These are phyloP conservation scores for Aspergillus avenaceus DNA, from an alignment of 495 filamentous ascomycete species.

Conservation along the genomic window DNA sequence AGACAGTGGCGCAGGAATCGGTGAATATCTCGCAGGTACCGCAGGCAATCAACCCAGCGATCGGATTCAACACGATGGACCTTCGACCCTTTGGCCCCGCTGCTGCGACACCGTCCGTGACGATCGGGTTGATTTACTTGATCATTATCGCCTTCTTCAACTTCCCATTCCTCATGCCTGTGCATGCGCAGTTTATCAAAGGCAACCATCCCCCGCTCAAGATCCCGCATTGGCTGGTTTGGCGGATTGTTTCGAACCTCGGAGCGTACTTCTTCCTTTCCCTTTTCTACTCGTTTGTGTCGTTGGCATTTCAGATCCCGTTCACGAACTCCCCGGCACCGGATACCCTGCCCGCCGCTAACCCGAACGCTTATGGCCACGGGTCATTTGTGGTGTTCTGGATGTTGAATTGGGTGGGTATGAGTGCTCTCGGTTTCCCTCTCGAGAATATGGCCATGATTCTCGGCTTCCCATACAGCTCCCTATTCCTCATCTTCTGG, in stretches of 20 bases:
- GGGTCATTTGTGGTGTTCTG: conserved; percentile 67
- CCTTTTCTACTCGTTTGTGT: conserved; percentile 61
- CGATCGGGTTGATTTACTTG: conserved; percentile 66
- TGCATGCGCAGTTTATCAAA: conserved; percentile 56
- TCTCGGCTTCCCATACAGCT: conserved; percentile 62
- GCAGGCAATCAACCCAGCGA: conserved; percentile 59
- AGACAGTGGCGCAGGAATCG: conserved; percentile 25
- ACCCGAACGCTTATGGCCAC: conserved; percentile 54
- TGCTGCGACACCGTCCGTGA: conserved; percentile 54
- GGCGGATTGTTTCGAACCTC: conserved; percentile 58
- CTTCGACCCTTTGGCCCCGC: conserved; percentile 59
- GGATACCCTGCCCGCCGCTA: conserved; percentile 36
- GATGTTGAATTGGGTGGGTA: conserved; percentile 72
- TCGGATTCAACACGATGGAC: conserved; percentile 58
- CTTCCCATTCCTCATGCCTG: conserved; percentile 65
- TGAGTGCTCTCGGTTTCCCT: conserved; percentile 63
- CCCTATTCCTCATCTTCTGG: conserved; percentile 73
- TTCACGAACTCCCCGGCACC: conserved; percentile 47
- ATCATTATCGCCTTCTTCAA: conserved; percentile 73
- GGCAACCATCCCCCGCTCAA: conserved; percentile 56
- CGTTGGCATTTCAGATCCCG: conserved; percentile 62
- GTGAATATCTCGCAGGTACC: conserved; percentile 44
- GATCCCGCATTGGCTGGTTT: conserved; percentile 55
- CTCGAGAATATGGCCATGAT: conserved; percentile 73
- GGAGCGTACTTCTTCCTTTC: conserved; percentile 64